Base-by-base conservation (phyloP, 2,329 filamentous ascomycete species). In the Aspergillus melleus region DNA sequence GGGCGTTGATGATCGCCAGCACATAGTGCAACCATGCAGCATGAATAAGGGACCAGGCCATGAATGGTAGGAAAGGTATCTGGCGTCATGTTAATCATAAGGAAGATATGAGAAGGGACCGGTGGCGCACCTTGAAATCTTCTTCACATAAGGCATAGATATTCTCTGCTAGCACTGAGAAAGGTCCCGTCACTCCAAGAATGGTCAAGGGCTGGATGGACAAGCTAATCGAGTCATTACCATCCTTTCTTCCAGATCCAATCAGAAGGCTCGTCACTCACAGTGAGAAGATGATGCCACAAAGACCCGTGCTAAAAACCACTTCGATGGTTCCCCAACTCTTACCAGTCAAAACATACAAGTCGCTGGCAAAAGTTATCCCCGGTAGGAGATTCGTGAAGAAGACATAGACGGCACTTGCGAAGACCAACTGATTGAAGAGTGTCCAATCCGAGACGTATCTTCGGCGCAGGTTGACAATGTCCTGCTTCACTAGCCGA, bases 251-350 rank as follows among this genome's bases (percentile, higher is more conserved):
- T 47, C 36, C 5, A 14, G 16, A 22, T 47, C 19, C 19, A 12
- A 19, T 6, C 32, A 16, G 2, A 6, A n/a, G 12, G 20, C 12
- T 14, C n/a, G 30, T 16, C 16, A 61, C 65, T 12, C 72, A 86
- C 84, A 88, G 57, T 11, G 84, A 83, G 70, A 89, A 89, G 29
- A 88, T 83, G 47, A 88, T 70, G 1, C 86, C 85, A 70, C 86
- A 88, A 2, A 89, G 72, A 0, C 86, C 86, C 2, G 86, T 89
- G 64, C 85, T 88, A 59, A 88, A 84, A 1, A 89, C 86, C 8
- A 89, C 85, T 69, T 89, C 87, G 55, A 89, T 87, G 0, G 86
- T 86, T 0, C 86, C 86, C 84, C 86, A 89, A 29, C 83, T 86
- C 67, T 82, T 76, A 14, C 86, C 86, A 0, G 86, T 89, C 62